phyloP scores from a whole-genome alignment of 306 rosid species.

The Trifolium repens region DNA sequence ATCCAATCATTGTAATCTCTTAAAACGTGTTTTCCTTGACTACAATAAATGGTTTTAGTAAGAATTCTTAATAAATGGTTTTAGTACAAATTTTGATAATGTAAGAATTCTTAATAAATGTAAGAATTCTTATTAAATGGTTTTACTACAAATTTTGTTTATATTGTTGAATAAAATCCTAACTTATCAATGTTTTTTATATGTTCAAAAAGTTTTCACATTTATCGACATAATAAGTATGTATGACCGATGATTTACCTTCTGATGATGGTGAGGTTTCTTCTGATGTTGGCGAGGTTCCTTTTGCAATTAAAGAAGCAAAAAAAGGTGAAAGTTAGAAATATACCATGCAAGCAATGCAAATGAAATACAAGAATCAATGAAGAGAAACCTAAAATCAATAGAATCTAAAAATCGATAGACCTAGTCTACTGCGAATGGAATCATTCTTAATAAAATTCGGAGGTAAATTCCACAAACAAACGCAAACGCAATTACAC shows the following conservation, averaged over 20 bases:
- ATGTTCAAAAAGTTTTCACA: neutral
- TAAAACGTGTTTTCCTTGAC: neutral
- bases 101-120: too few species aligned
- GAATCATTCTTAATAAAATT: neutral
- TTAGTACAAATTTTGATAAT: slow-evolving; percentile 7
- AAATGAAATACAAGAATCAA: neutral
- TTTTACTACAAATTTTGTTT: slow-evolving; percentile 3
- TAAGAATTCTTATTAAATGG: too few species aligned
- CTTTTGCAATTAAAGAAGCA: slow-evolving; percentile 10
- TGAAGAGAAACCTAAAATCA: neutral
- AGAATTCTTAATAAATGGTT: neutral
- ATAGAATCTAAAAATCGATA: neutral
- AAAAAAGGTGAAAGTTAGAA: slow-evolving; percentile 16
- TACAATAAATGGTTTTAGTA: too few species aligned
- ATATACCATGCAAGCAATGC: neutral
- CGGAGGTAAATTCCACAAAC: too few species aligned
- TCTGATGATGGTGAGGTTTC: neutral
- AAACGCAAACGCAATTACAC: too few species aligned
- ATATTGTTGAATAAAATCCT: neutral
- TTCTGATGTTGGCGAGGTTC: neutral
- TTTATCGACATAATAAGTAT: neutral
- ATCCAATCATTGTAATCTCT: neutral
- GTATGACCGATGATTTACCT: slow-evolving; percentile 1
- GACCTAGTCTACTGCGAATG: neutral
- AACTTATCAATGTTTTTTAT: neutral